Base-by-base conservation (phyloP, 148 eudicot species). In the Selenicereus undatus region DNA sequence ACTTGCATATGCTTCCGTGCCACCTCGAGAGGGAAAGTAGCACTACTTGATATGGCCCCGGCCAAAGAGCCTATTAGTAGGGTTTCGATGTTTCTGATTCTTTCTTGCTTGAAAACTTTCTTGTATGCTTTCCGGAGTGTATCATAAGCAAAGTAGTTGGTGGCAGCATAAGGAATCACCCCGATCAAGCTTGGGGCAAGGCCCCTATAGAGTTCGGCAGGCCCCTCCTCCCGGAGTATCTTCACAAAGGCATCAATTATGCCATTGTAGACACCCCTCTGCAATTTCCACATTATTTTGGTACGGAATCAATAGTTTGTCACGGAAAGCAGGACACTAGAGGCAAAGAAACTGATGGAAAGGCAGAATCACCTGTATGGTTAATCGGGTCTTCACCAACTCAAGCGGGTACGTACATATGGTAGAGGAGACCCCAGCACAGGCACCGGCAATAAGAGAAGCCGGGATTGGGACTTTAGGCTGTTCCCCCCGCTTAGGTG, bases 1-100 rank as follows among this genome's bases (percentile, higher is more conserved):
- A 86, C 98, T 85, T 97, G 99, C 99, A 97, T 97, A 76, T 92
- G 99, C 84, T 97, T 97, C 20, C 98, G 87, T 8, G 99, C 99
- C 79, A 97, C 99, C 88, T 97, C 99, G 1, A 97, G 91, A 1
- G 98, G 99, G 83, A 97, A 97, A 7, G 99, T 94, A 0, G 98
- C 99, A 0, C 85, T 87, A 81, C 99, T 94, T 0, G 99, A 97
- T 51, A 97, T 85, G 20, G 99, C 99, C 27, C 99, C 99, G 0
- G 99, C 98, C 13, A 96, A 91, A 8, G 99, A 91, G 11, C 99
- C 99, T 14, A 97, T 97, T 32, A 97, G 66, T 10, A 97, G 89
- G 56, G 99, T 97, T 27, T 89, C 97, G n/a, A 97, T 76, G 71
- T 92, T 97, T 5, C 97, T 96, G 26, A 97, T 92, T 73, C 87